These are phyloP conservation scores for Fusarium cicatricum DNA, from an alignment of 2,329 filamentous ascomycete genomes.

Conservation along the genomic window DNA sequence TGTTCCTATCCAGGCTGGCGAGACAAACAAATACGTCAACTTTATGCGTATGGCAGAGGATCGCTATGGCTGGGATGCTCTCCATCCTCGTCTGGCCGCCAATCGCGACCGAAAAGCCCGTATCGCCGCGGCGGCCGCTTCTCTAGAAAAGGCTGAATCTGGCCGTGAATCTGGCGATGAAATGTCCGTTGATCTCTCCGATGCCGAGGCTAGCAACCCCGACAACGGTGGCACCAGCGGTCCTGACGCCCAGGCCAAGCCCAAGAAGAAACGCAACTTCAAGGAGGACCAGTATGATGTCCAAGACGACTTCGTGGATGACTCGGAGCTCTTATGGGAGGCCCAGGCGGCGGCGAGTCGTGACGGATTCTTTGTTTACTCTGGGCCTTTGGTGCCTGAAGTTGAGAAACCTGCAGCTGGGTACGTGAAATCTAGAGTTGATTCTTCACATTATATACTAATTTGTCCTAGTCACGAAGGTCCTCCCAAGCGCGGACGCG, in stretches of 20 bases:
- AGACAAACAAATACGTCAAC: slow-evolving; percentile 91
- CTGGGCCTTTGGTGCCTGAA: slow-evolving; percentile 87
- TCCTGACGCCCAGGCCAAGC: slow-evolving; percentile 68
- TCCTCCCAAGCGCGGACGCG: slow-evolving; percentile 73
- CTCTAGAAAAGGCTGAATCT: slow-evolving; percentile 78
- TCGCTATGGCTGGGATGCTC: slow-evolving; percentile 90
- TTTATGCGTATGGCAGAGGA: slow-evolving; percentile 94
- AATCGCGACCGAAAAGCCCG: slow-evolving; percentile 87
- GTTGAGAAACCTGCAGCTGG: slow-evolving; percentile 74
- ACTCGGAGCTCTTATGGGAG: slow-evolving; percentile 94
- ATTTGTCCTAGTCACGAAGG: slow-evolving; percentile 70
- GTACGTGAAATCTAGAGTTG: slow-evolving; percentile 50
- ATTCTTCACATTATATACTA: slow-evolving; percentile 41
- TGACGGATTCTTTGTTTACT: slow-evolving; percentile 98
- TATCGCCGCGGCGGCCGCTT: slow-evolving; percentile 87
- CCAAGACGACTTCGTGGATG: slow-evolving; percentile 87
- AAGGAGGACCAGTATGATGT: slow-evolving; percentile 86
- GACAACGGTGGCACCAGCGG: slow-evolving; percentile 76
- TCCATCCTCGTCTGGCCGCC: slow-evolving; percentile 90
- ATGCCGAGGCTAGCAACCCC: slow-evolving; percentile 83
- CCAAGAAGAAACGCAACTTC: slow-evolving; percentile 82
- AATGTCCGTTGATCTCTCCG: slow-evolving; percentile 81
- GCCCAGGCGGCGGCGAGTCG: slow-evolving; percentile 92
- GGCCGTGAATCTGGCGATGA: slow-evolving; percentile 78
- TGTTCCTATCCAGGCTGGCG: slow-evolving; percentile 76